Conservation (phyloP, 495 filamentous ascomycete species). For the Xylaria venustula region DNA sequence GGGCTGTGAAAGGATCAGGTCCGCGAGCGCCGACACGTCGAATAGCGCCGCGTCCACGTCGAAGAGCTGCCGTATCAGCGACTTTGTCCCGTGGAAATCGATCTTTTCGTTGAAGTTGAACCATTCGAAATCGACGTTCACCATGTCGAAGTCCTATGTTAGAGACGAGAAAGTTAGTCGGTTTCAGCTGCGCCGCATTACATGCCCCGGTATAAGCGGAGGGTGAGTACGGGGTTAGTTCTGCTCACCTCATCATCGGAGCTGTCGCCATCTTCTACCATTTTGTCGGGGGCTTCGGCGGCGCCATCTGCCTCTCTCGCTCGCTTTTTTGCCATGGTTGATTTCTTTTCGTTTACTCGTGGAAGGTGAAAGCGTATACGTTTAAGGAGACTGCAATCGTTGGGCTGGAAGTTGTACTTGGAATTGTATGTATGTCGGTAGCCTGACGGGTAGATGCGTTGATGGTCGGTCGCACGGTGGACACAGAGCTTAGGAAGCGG, state of each 20-base stretch:
- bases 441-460: not conserved
- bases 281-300: slow-evolving; percentile 40
- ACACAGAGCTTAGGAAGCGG: slow-evolving; percentile 10
- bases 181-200: not conserved
- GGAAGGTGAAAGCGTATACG: not conserved
- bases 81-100: slow-evolving; percentile 95
- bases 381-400: not conserved
- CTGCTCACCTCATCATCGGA: slow-evolving; percentile 39
- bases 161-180: not conserved
- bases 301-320: slow-evolving; percentile 45
- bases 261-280: slow-evolving; percentile 52
- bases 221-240: not conserved
- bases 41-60: slow-evolving; percentile 82
- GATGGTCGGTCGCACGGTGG: not conserved
- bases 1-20: slow-evolving; percentile 86
- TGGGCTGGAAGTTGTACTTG: not conserved
- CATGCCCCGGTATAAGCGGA: no score
- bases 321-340: slow-evolving; percentile 48
- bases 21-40: slow-evolving; percentile 80
- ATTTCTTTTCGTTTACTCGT: not conserved
- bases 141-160: slow-evolving; percentile 74
- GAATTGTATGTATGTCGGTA: not conserved
- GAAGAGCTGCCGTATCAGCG: slow-evolving; percentile 87
- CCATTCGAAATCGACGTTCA: slow-evolving; percentile 97
- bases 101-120: slow-evolving; percentile 89